A percentile compares a stretch with the other conserved stretches of the same genome.
phyloP scores from a whole-genome alignment of 2,329 filamentous ascomycete species.

The Coniochaeta sp. region DNA sequence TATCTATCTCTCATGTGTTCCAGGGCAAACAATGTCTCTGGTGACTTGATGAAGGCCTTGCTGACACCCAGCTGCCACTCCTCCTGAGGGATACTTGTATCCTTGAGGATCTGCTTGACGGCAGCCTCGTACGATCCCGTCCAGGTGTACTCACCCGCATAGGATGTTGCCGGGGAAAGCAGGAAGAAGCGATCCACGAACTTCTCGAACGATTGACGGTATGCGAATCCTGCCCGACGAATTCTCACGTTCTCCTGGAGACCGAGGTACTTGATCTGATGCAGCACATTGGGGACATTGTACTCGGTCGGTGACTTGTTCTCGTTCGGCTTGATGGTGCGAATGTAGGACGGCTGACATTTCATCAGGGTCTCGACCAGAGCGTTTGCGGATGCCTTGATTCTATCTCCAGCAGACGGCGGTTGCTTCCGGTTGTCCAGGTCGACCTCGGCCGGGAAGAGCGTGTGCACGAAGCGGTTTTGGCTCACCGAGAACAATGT shows the following conservation, averaged over 20 bases:
- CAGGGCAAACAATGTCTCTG: slow-evolving; percentile 90
- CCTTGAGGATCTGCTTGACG: slow-evolving; percentile 86
- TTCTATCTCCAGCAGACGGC: slow-evolving; percentile 92
- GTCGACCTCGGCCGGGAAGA: slow-evolving; percentile 91
- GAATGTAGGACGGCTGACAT: slow-evolving; percentile 93
- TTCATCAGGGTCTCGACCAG: slow-evolving; percentile 95
- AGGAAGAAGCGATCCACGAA: slow-evolving; percentile 97
- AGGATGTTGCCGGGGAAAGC: slow-evolving; percentile 87
- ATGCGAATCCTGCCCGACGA: slow-evolving; percentile 90
- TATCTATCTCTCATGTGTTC: slow-evolving; percentile 98
- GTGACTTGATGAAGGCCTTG: slow-evolving; percentile 97
- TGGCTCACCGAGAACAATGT: slow-evolving; percentile 77
- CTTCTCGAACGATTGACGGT: slow-evolving; percentile 94
- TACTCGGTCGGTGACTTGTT: slow-evolving; percentile 96
- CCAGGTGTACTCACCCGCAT: slow-evolving; percentile 97
- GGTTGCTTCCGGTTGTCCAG: slow-evolving; percentile 93
- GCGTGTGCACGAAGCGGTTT: slow-evolving; percentile 76
- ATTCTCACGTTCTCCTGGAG: slow-evolving; percentile 99
- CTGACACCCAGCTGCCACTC: slow-evolving; percentile 97
- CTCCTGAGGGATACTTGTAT: slow-evolving; percentile 89
- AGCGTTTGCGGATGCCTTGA: slow-evolving; percentile 89
- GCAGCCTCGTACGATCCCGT: slow-evolving; percentile 80
- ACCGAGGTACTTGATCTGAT: slow-evolving; percentile 98
- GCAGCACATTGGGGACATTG: slow-evolving; percentile 83
- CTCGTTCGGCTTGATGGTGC: slow-evolving; percentile 98